These are phyloP conservation scores for Canavalia ensiformis DNA, from an alignment of 306 rosid species.

Conservation along the genomic window DNA sequence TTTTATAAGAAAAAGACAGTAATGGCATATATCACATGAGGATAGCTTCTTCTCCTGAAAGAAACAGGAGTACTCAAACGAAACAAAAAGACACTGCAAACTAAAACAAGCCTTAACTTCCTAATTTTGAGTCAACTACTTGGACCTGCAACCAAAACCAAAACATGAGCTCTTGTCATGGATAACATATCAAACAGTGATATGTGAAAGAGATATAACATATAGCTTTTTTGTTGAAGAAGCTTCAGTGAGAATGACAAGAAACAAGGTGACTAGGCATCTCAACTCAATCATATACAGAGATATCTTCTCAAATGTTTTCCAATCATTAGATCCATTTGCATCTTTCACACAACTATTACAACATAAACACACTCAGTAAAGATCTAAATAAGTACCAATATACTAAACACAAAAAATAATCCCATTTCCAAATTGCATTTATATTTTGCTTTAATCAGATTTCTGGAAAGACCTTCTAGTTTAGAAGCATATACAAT, in stretches of 20 bases:
- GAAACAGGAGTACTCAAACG: slow-evolving; percentile 8
- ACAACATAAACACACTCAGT: slow-evolving; percentile 18
- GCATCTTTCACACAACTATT: slow-evolving; percentile 15
- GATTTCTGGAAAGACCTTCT: slow-evolving; percentile 14
- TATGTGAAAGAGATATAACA: background rate
- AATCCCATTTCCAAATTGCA: slow-evolving; percentile 11
- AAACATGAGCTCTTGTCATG: background rate
- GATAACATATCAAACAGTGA: slow-evolving; percentile 22
- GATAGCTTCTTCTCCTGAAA: slow-evolving; percentile 2
- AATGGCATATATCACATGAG: background rate
- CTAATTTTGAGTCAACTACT: background rate
- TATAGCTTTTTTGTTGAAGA: background rate
- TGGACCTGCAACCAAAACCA: slow-evolving; percentile 27
- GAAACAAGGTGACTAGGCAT: slow-evolving; percentile 2
- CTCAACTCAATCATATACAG: background rate
- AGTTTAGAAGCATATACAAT: background rate
- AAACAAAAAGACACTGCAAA: background rate
- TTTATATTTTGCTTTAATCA: slow-evolving; percentile 10
- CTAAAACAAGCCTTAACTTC: slow-evolving; percentile 14
- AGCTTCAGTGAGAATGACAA: background rate
- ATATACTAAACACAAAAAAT: background rate
- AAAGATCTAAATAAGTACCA: slow-evolving; percentile 3
- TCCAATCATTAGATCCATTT: slow-evolving; percentile 6
- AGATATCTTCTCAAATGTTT: slow-evolving; percentile 11
- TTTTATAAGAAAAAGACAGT: background rate